Percentiles rank a stretch among this genome's conserved stretches.
These are phyloP conservation scores for Cryptosporidium andersoni DNA, from an alignment of 169 alveolate genomes.

Conservation along the genomic window DNA sequence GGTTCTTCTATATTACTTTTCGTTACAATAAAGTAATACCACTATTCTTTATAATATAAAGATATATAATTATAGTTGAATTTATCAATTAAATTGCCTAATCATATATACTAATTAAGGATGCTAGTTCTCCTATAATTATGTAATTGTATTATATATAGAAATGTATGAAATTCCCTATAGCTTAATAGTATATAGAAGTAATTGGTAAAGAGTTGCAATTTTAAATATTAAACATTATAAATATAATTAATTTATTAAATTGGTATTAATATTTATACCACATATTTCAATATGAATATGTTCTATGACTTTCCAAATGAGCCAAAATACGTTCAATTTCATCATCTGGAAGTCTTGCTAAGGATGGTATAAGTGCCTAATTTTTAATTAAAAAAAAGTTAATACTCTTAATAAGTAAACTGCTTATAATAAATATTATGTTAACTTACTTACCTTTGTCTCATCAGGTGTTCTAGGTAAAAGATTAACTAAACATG, in stretches of 20 bases:
- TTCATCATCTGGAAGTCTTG: conserved; percentile 53
- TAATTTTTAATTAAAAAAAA: neutral
- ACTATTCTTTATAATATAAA: too few species aligned
- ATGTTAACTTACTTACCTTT: conserved; percentile 67
- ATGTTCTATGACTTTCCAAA: conserved; percentile 69
- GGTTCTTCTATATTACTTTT: too few species aligned
- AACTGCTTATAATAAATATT: too few species aligned
- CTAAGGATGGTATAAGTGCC: conserved; percentile 56
- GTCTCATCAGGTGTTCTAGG: conserved; percentile 89
- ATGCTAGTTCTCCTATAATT: too few species aligned
- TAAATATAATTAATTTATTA: neutral
- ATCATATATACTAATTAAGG: too few species aligned
- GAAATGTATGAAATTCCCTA: too few species aligned
- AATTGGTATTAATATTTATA: neutral
- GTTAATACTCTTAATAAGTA: neutral
- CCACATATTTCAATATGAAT: conserved; percentile 30
- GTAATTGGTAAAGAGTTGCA: neutral
- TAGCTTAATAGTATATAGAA: neutral
- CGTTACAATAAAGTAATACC: too few species aligned
- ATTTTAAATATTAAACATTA: too few species aligned
- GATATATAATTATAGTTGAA: too few species aligned
- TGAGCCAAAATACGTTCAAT: conserved; percentile 45
- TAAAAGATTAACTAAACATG: conserved; percentile 84
- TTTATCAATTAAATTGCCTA: too few species aligned
- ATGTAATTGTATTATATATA: too few species aligned